Conservation (phyloP, 1,284 basidiomycete genomes). For the Psilocybe mexicana region DNA sequence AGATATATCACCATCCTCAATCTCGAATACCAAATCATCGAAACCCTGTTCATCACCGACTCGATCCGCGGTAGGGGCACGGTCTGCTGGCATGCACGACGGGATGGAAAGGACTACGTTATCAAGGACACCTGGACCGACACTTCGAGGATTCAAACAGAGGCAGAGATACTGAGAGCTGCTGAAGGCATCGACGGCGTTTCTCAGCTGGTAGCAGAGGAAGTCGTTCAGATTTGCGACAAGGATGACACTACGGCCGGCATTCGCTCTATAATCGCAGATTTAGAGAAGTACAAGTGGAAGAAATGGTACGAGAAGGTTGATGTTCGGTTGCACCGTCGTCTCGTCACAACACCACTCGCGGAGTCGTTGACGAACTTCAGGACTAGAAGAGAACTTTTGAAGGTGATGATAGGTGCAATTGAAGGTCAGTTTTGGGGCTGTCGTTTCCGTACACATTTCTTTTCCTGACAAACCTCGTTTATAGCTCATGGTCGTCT, state of each 20-base stretch:
- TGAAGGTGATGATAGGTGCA: slow-evolving; percentile 2
- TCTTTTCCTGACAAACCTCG: neutral
- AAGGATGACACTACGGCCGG: neutral
- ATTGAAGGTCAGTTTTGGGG: slow-evolving; percentile 2
- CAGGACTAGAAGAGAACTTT: slow-evolving; percentile 1
- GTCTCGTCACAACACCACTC: slow-evolving; percentile 3
- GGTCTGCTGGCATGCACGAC: neutral
- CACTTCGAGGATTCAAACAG: neutral
- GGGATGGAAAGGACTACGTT: neutral
- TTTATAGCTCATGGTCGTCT: slow-evolving; percentile 1
- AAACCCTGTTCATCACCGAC: neutral
- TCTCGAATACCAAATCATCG: neutral
- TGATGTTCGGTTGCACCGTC: neutral
- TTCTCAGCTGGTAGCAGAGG: neutral
- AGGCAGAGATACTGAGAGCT: neutral
- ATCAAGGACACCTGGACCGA: slow-evolving; percentile 8
- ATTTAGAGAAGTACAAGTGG: neutral
- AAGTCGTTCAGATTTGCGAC: neutral
- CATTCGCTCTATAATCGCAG: neutral
- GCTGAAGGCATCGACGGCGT: slow-evolving; percentile 1
- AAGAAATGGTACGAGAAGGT: neutral
- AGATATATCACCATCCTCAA: neutral
- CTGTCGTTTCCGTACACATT: too few relatives aligned
- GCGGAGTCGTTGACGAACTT: neutral
- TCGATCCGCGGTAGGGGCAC: neutral